Percentiles rank a stretch among this genome's conserved stretches.
phyloP scores from a whole-genome alignment of 2,329 filamentous ascomycete genomes.

The Colletotrichum ledebouriae region DNA sequence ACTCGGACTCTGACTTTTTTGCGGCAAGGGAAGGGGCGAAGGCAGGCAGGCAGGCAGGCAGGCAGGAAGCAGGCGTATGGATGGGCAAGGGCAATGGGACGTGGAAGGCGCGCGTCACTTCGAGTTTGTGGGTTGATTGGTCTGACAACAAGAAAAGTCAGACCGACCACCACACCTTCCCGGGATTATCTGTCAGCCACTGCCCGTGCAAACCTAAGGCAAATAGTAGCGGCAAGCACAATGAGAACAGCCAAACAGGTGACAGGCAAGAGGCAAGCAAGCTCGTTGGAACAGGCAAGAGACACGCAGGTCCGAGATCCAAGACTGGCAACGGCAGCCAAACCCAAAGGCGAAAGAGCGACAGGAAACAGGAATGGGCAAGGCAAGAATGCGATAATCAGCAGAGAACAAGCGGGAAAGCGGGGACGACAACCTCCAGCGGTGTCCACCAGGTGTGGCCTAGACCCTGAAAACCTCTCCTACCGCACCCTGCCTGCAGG shows the following conservation, averaged over 20 bases:
- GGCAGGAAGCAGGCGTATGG: background rate
- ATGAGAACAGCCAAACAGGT: background rate
- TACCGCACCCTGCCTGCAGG: background rate
- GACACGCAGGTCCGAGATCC: constrained; percentile 2
- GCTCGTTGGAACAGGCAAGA: background rate
- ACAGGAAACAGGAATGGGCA: background rate
- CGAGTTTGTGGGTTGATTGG: no score
- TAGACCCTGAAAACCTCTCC: constrained; percentile 36
- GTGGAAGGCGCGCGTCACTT: no score
- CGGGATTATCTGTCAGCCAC: no score
- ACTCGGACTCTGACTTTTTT: no score
- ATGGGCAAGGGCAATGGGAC: no score
- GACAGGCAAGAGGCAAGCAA: background rate
- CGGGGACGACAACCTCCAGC: background rate
- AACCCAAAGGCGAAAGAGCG: no score
- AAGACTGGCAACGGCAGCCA: background rate
- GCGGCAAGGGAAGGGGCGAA: background rate
- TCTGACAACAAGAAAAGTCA: no score
- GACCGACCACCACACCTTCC: no score
- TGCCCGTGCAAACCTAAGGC: no score
- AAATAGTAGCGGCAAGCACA: background rate
- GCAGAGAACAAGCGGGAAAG: constrained; percentile 2
- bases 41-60: background rate
- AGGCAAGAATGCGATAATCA: constrained; percentile 16
- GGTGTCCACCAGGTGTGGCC: background rate